Evolutionary conservation across 768 basidiomycete species (phyloP), one percentile per base, ranked within the genome.

Genomic region (Goffeauzyma gilvescens): DNA sequence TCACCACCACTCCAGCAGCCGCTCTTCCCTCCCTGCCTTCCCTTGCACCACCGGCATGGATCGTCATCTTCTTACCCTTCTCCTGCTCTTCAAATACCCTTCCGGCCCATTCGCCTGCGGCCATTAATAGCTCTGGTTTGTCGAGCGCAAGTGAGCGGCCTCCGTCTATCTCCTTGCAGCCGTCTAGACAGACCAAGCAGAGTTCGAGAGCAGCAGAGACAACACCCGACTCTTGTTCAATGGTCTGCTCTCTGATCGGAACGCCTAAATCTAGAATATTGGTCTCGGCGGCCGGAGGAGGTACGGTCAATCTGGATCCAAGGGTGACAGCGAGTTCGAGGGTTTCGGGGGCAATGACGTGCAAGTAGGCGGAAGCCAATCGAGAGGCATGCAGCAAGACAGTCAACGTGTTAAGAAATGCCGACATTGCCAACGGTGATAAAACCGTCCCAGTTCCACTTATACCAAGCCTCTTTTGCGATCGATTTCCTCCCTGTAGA

Each of bases 371-470:
- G 0, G 75, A 69, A 13, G 84, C 78, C 51, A 84, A 78, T 44
- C 78, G 73, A 2, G 79, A 75, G 1, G 85, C 80, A 58, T 95
- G 79, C 13, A 83, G 71, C 23, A 98, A 68, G 28, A 95, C 71
- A 2, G 76, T 71, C 13, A 90, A 64, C 3, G 87, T 79, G 34
- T 72, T 68, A 39, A 95, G 62, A 45, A 83, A 76, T 42, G 81
- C 79, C 10, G 78, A 68, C 17, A 96, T 69, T 1, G 82, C 71
- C 42, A 83, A 58, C 2, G 87, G 73, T 46, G 76, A 80, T 18
- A 95, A 70, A 42, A 95, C 71, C 51, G 90, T 72, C 0, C 81
- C 82, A 0, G 82, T 78, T 8, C 83, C 84, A 0, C 80, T 75
- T 1, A 79, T 74, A 13, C 71, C 70, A 54, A 82, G 84, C 41